Percentiles rank a stretch among this genome's conserved stretches.
Evolutionary conservation across 306 rosid genomes (phyloP).

Genomic region (Glycine tomentella): DNA sequence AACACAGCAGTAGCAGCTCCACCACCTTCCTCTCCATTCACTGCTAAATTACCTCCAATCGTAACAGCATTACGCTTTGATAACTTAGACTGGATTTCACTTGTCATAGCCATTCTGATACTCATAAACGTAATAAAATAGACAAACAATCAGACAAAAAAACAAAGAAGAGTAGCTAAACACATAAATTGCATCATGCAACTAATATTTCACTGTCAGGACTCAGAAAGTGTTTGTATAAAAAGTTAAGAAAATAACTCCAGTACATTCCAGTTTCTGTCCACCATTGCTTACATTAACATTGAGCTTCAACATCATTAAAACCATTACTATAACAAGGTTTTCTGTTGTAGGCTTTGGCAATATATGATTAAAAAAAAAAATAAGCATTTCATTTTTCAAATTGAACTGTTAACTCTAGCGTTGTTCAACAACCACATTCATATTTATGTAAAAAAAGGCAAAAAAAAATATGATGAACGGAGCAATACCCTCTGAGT

Average conservation of each 20-base stretch:
- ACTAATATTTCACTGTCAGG: not conserved
- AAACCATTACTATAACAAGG: not conserved
- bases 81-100: constrained; percentile 83
- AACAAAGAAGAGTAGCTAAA: constrained; percentile 2
- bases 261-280: constrained; percentile 18
- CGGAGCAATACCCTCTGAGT: constrained; percentile 75
- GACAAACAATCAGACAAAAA: constrained; percentile 38
- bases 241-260: constrained; percentile 9
- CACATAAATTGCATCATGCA: constrained; percentile 10
- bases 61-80: constrained; percentile 73
- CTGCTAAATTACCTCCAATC: constrained; percentile 85
- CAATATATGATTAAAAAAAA: not conserved
- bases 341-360: not conserved
- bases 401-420: not conserved
- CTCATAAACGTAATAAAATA: constrained; percentile 45
- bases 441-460: not conserved
- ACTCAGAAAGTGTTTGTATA: constrained; percentile 4
- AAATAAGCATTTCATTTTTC: not conserved
- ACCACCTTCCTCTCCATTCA: constrained; percentile 75
- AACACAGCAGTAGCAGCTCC: constrained; percentile 84
- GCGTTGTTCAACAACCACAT: not conserved
- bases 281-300: constrained; percentile 10
- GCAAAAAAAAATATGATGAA: constrained; percentile 26
- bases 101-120: constrained; percentile 95
- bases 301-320: constrained; percentile 27